phyloP scores from a whole-genome alignment of 2,329 filamentous ascomycete genomes.

The Neofusicoccum ribis region DNA sequence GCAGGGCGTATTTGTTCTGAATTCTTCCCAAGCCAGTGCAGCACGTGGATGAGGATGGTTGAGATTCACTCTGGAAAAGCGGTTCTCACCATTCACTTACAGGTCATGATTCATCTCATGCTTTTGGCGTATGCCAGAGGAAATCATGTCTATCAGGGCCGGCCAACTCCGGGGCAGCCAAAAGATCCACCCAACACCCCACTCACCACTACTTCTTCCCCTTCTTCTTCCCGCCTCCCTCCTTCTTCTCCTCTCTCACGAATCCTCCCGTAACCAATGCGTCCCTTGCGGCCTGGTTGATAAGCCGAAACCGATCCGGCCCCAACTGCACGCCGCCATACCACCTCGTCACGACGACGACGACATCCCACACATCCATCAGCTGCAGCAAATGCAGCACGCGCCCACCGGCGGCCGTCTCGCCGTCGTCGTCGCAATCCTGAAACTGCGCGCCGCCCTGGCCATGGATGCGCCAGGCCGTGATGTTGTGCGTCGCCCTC shows the following conservation, averaged over 20 bases:
- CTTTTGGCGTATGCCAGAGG: no score
- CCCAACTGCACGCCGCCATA: slow-evolving; percentile 90
- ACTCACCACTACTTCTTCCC: slow-evolving; percentile 12
- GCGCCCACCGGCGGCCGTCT: slow-evolving; percentile 84
- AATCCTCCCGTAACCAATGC: slow-evolving; percentile 77
- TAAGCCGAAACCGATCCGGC: slow-evolving; percentile 84
- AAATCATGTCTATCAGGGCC: no score
- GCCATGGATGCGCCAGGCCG: slow-evolving; percentile 81
- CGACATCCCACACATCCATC: slow-evolving; percentile 89
- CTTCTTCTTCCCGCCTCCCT: slow-evolving; percentile 35
- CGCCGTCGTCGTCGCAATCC: slow-evolving; percentile 95
- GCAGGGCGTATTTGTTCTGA: no score
- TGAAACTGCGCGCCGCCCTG: slow-evolving; percentile 64
- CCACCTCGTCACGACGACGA: slow-evolving; percentile 94
- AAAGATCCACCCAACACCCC: no score
- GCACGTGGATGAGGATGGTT: no score
- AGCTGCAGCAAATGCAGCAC: slow-evolving; percentile 88
- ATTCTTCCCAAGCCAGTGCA: no score
- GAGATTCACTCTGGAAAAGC: no score
- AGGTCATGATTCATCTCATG: no score
- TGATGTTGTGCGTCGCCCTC: slow-evolving; percentile 92
- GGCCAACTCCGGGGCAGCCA: no score
- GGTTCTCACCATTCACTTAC: no score
- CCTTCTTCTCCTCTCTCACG: slow-evolving; percentile 53
- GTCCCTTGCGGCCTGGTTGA: slow-evolving; percentile 83